These are phyloP conservation scores for Venturia oleaginea DNA, from an alignment of 2,329 filamentous ascomycete species.

Conservation along the genomic window DNA sequence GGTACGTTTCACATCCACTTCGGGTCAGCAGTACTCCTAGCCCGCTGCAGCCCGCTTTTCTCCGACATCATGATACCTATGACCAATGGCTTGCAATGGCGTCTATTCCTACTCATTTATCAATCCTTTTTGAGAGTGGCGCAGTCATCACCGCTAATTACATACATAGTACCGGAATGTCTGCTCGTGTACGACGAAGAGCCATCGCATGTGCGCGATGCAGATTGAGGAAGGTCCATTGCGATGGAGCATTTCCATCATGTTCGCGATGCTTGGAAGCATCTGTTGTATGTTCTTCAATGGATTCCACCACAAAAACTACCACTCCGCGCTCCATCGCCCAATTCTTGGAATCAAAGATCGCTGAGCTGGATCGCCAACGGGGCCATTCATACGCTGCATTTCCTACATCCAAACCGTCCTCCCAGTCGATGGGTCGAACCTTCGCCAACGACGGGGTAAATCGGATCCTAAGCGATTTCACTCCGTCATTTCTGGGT, in stretches of 20 bases:
- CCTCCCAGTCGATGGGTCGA: not conserved
- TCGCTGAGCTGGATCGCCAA: slow-evolving; percentile 22
- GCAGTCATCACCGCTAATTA: too few species aligned
- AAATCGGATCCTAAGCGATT: slow-evolving; percentile 27
- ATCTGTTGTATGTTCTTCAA: not conserved
- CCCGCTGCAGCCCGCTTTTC: not conserved
- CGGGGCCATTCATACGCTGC: not conserved
- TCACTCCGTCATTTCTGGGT: slow-evolving; percentile 28
- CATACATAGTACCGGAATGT: not conserved
- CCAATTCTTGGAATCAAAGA: not conserved
- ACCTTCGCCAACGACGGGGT: slow-evolving; percentile 18
- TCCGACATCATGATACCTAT: not conserved
- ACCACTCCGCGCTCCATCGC: not conserved
- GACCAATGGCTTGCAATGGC: too few species aligned
- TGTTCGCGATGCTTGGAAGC: not conserved
- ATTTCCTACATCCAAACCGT: not conserved
- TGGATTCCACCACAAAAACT: not conserved
- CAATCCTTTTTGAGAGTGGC: not conserved
- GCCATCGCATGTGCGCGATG: not conserved
- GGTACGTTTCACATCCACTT: not conserved
- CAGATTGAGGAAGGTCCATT: not conserved
- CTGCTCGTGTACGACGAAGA: not conserved
- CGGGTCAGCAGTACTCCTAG: not conserved
- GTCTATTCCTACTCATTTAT: too few species aligned
- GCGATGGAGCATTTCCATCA: not conserved